A percentile compares a stretch with the other conserved stretches of the same genome.
Conservation (phyloP, 176 grass and related monocot species). For the Rhynchospora pubera region DNA sequence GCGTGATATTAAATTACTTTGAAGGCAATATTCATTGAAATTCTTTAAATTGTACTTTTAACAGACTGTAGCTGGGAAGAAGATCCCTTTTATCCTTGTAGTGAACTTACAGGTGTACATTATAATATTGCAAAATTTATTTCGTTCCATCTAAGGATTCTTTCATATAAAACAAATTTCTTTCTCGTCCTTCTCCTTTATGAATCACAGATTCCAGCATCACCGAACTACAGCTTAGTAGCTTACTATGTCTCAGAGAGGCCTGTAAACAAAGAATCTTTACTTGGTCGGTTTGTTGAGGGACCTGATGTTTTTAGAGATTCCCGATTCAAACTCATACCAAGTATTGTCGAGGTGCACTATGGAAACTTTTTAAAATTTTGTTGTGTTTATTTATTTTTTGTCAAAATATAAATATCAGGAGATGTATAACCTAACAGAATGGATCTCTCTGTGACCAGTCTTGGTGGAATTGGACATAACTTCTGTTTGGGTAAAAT, state of each 20-base stretch:
- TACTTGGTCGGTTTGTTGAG: slow-evolving; percentile 80
- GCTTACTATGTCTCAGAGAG: slow-evolving; percentile 77
- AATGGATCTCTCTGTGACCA: background rate
- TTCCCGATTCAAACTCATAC: slow-evolving; percentile 96
- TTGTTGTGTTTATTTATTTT: background rate
- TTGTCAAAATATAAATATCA: background rate
- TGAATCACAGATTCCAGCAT: slow-evolving; percentile 76
- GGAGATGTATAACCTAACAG: background rate
- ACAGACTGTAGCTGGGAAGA: slow-evolving; percentile 83
- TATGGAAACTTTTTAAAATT: slow-evolving; percentile 15
- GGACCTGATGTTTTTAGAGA: slow-evolving; percentile 81
- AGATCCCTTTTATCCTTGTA: slow-evolving; percentile 82
- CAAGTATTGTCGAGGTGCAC: slow-evolving; percentile 84
- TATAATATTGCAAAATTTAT: slow-evolving; percentile 17
- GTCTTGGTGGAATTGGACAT: too few relatives aligned
- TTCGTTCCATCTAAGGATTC: background rate
- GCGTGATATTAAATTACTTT: background rate
- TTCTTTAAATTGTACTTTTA: slow-evolving; percentile 21
- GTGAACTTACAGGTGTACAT: slow-evolving; percentile 82
- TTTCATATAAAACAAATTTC: slow-evolving; percentile 16
- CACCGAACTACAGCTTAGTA: slow-evolving; percentile 91
- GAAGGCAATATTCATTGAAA: background rate
- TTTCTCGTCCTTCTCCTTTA: slow-evolving; percentile 14
- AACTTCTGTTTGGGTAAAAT: too few relatives aligned
- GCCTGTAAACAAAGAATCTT: slow-evolving; percentile 72